Conservation (phyloP, 768 basidiomycete species). For the Amylocystis lapponica region DNA sequence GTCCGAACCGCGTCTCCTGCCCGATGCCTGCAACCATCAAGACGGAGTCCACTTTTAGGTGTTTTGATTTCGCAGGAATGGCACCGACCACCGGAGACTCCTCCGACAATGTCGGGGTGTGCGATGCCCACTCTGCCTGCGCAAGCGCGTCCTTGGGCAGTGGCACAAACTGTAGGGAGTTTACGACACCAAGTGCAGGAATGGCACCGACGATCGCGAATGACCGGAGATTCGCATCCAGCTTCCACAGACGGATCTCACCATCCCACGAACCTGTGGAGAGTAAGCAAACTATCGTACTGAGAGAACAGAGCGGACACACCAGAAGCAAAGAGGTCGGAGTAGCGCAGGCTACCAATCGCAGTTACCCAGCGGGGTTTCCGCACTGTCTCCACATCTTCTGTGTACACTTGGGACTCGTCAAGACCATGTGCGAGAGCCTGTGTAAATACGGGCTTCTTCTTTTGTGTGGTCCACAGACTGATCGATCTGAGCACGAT, state of each 20-base stretch:
- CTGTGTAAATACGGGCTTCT: conserved; percentile 89
- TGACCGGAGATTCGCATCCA: conserved; percentile 72
- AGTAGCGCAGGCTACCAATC: conserved; percentile 76
- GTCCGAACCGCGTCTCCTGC: conserved; percentile 84
- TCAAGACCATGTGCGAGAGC: conserved; percentile 85
- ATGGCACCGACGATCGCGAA: conserved; percentile 66
- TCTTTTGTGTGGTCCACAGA: conserved; percentile 88
- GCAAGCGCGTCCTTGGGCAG: conserved; percentile 39
- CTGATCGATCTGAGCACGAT: conserved; percentile 69
- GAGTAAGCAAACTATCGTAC: neutral
- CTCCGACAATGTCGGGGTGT: neutral
- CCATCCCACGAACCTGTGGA: conserved; percentile 89
- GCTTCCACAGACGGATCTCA: conserved; percentile 82
- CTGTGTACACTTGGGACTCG: conserved; percentile 62
- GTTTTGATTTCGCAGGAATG: conserved; percentile 13
- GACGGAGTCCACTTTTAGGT: conserved; percentile 21
- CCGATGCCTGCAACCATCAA: conserved; percentile 77
- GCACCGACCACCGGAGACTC: conserved; percentile 29
- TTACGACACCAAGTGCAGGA: conserved; percentile 73
- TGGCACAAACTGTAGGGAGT: conserved; percentile 78
- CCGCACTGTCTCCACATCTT: conserved; percentile 60
- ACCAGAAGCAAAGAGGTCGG: conserved; percentile 91
- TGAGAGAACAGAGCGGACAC: conserved; percentile 17
- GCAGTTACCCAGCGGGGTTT: conserved; percentile 92
- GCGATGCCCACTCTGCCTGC: conserved; percentile 36